phyloP scores from a whole-genome alignment of 2,329 filamentous ascomycete genomes.

The Alternaria hordeiaustralica region DNA sequence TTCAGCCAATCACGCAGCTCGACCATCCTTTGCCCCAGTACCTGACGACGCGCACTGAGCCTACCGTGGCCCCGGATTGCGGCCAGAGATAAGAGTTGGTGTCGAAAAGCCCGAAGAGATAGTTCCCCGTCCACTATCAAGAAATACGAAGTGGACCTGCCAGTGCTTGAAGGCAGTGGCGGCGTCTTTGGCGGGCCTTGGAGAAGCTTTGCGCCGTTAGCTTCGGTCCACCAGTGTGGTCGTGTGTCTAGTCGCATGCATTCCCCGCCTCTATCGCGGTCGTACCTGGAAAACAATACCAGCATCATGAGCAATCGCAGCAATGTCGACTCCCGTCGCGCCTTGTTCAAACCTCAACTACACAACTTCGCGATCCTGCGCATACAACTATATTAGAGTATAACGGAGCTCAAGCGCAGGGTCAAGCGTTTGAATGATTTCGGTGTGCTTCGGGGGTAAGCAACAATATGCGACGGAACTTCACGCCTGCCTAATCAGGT shows the following conservation, averaged over 20 bases:
- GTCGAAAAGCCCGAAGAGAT: neutral
- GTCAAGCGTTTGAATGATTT: neutral
- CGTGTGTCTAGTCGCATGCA: conserved; percentile 2
- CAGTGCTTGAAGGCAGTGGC: conserved; percentile 16
- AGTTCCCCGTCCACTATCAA: conserved; percentile 1
- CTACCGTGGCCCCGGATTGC: neutral
- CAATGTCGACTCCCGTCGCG: neutral
- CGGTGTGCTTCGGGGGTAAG: neutral
- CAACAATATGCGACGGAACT: neutral
- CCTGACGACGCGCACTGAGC: neutral
- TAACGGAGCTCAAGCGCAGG: neutral
- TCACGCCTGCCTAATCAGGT: conserved; percentile 22
- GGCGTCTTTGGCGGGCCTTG: conserved; percentile 23
- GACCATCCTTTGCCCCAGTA: neutral
- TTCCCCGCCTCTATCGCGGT: neutral
- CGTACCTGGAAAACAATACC: neutral
- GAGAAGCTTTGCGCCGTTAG: conserved; percentile 24
- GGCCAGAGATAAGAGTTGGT: conserved; percentile 4
- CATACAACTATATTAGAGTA: neutral
- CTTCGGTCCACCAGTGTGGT: conserved; percentile 12
- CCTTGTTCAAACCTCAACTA: neutral
- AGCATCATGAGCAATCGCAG: neutral
- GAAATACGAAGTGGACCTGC: neutral
- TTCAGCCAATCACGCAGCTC: neutral
- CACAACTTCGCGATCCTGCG: neutral